Base-by-base conservation (phyloP, 371 early-diverging fungal species). In the Dichotomocladium elegans region DNA sequence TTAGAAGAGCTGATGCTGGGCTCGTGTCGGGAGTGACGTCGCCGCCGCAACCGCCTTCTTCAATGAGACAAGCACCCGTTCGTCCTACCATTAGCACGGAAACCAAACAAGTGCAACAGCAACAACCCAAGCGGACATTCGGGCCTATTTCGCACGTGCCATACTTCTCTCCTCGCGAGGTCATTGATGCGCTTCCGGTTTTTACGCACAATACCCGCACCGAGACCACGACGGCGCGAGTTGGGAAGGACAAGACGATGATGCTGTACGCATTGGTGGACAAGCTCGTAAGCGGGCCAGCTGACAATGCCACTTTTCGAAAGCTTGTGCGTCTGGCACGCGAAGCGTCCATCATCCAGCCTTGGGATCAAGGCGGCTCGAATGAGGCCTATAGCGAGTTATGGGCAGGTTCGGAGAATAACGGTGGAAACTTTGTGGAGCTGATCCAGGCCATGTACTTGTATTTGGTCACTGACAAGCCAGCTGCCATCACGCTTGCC, bases 361-460 rank as follows among this genome's bases (percentile, higher is more conserved):
- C 62, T 41, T 71, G 74, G 74, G 70, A 77, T 41, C 72, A 74
- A 58, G 72, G 74, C 8, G 72, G 72, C 1, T 45, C 52, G 15
- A 63, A 68, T 28, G 78, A 72, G 31, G 55, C 42, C 24, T 71
- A 61, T 0, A 59, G 63, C 26, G 78, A 72, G 9, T 51, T 72
- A 7, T 77, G 78, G 78, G 68, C 68, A 4, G 70, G 69, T 24
- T 68, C 55, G 1, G 25, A 66, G 1, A 53, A 60, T 1, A 69
- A 77, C 49, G 78, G 72, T 3, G 70, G 74, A 9, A 74, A 71
- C 26, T 77, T 77, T 60, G 74, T 70, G 1, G 74, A 77, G 22
- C 29, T 60, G 0, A 55, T 74, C 8, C 68, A 74, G 41, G 55
- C 56, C 11, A 57, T 66, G 3, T 17, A 70, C 3, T 21, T 51